These are phyloP conservation scores for Penicillium sp. DNA, from an alignment of 2,329 filamentous ascomycete species.

Conservation along the genomic window DNA sequence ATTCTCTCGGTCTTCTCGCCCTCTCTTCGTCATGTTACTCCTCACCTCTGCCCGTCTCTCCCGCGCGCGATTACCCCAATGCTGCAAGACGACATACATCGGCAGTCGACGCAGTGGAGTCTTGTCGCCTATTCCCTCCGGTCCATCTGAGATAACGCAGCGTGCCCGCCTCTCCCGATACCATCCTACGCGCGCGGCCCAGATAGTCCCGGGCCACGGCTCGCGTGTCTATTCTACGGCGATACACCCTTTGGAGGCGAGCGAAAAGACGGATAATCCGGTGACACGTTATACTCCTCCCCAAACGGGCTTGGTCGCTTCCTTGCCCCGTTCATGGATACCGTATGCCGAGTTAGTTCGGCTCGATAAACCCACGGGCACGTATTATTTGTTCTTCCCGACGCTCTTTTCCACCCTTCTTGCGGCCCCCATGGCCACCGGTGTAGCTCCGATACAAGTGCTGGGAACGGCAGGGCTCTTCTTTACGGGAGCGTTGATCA, in stretches of 20 bases:
- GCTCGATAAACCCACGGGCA: slow-evolving; percentile 51
- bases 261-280: slow-evolving; percentile 13
- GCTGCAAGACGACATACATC: slow-evolving; percentile 1
- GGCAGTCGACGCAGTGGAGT: slow-evolving; percentile 4
- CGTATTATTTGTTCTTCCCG: slow-evolving; percentile 55
- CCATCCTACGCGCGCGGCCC: background rate
- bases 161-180: background rate
- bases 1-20: background rate
- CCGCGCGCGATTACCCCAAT: slow-evolving; percentile 11
- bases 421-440: slow-evolving; percentile 40
- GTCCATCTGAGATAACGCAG: background rate
- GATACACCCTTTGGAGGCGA: background rate
- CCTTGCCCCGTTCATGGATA: slow-evolving; percentile 51
- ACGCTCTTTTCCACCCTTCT: slow-evolving; percentile 50
- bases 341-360: slow-evolving; percentile 56
- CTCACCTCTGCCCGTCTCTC: slow-evolving; percentile 8
- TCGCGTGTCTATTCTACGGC: slow-evolving; percentile 11
- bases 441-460: slow-evolving; percentile 34
- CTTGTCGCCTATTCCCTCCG: background rate
- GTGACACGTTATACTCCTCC: slow-evolving; percentile 45
- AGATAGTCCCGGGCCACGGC: slow-evolving; percentile 1
- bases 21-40: slow-evolving; percentile 1
- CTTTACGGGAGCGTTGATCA: slow-evolving; percentile 47
- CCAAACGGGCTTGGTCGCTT: slow-evolving; percentile 46
- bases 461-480: slow-evolving; percentile 40